Evolutionary conservation across 352 stramenopile genomes (phyloP).

Genomic region (Blastocystis sp.): DNA sequence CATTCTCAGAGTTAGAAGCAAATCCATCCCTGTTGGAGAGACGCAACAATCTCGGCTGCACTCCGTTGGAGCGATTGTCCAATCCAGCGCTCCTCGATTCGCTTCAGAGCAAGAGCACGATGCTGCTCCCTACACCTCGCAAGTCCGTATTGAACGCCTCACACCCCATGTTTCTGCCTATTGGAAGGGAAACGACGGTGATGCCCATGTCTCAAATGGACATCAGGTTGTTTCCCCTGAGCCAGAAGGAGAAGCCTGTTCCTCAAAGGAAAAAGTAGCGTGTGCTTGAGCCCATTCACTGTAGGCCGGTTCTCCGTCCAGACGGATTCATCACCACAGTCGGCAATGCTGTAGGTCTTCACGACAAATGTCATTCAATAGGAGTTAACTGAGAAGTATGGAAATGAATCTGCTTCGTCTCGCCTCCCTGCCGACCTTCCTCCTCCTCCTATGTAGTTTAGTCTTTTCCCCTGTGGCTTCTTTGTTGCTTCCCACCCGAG

Average conservation of each 20-base stretch:
- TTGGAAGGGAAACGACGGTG: not conserved
- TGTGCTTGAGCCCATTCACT: too few relatives aligned
- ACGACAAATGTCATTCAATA: not conserved
- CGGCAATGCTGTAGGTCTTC: not conserved
- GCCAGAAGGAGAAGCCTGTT: not conserved
- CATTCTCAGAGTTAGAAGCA: not conserved
- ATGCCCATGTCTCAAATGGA: not conserved
- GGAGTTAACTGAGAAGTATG: not conserved
- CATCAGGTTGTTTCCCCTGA: not conserved
- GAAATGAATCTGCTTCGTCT: not conserved
- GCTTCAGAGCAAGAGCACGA: not conserved
- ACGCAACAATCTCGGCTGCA: conserved; percentile 48
- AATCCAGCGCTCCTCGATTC: not conserved
- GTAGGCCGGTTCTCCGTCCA: not conserved
- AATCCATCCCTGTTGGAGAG: conserved; percentile 13
- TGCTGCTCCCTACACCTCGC: not conserved
- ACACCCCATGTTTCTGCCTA: not conserved
- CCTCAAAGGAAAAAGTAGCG: too few relatives aligned
- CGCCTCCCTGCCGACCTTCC: not conserved
- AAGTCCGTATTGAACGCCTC: not conserved
- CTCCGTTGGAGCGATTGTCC: conserved; percentile 2
- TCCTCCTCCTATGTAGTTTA: conserved; percentile 3
- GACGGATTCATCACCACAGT: not conserved
- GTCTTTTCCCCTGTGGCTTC: not conserved
- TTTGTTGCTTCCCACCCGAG: not conserved